phyloP scores from a whole-genome alignment of 129 eudicot species.

The Flaveria brownii region DNA sequence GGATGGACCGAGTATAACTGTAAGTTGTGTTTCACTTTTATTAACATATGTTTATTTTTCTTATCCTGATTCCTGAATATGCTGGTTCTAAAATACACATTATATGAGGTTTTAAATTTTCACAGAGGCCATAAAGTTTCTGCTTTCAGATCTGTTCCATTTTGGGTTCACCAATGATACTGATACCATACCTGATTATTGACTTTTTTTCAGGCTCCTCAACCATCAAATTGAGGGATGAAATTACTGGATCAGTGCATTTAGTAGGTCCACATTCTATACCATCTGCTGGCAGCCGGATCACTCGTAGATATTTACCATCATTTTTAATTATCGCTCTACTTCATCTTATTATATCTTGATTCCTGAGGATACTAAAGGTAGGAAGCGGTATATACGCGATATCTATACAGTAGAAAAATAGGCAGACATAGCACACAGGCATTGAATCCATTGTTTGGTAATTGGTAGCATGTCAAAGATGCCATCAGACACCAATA shows the following conservation, averaged over 20 bases:
- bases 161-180: background rate
- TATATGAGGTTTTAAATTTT: background rate
- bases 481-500: constrained; percentile 16
- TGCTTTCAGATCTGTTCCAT: background rate
- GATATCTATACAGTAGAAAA: constrained; percentile 22
- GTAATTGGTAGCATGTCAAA: constrained; percentile 24
- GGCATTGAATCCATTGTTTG: constrained; percentile 25
- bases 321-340: constrained; percentile 30
- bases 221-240: constrained; percentile 64
- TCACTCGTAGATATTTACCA: constrained; percentile 27
- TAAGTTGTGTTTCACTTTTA: constrained; percentile 44
- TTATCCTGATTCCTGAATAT: background rate
- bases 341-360: constrained; percentile 36
- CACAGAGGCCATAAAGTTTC: background rate
- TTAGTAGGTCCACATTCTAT: constrained; percentile 68
- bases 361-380: constrained; percentile 9
- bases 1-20: constrained; percentile 90
- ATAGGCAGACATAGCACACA: constrained; percentile 20
- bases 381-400: constrained; percentile 15
- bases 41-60: background rate
- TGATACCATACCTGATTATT: background rate
- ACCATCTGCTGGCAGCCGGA: constrained; percentile 32
- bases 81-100: background rate
- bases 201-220: constrained; percentile 53
- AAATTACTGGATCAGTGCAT: constrained; percentile 68